A percentile compares a stretch with the other conserved stretches of the same genome.
These are phyloP conservation scores for Dactylonectria macrodidyma DNA, from an alignment of 2,329 filamentous ascomycete species.

Conservation along the genomic window DNA sequence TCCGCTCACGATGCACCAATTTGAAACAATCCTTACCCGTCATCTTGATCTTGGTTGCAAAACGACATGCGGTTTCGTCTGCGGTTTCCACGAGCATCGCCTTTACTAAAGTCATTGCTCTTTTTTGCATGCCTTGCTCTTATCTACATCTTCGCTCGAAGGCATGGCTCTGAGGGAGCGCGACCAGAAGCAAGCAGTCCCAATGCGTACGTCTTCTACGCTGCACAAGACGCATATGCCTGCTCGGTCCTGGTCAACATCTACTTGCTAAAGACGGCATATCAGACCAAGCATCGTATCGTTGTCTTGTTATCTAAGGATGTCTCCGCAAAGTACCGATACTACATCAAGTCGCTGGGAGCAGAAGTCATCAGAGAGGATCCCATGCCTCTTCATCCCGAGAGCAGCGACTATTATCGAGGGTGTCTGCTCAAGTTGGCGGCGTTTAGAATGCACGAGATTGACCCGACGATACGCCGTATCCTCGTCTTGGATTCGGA, in stretches of 20 bases:
- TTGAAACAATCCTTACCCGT: not conserved
- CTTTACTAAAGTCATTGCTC: conserved; percentile 1
- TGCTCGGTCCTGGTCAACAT: conserved; percentile 38
- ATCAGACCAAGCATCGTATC: conserved; percentile 29
- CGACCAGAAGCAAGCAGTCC: conserved; percentile 8
- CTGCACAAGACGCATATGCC: conserved; percentile 35
- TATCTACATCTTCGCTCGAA: not conserved
- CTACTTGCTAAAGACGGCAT: conserved; percentile 23
- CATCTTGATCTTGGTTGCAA: not conserved
- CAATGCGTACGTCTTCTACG: conserved; percentile 41
- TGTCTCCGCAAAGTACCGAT: conserved; percentile 30
- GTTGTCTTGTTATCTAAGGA: conserved; percentile 30
- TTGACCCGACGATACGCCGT: conserved; percentile 25
- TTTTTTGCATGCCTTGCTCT: not conserved
- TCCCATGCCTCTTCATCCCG: conserved; percentile 28
- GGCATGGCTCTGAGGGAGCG: not conserved
- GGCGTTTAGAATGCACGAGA: conserved; percentile 36
- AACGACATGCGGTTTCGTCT: conserved; percentile 11
- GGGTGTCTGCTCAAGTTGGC: conserved; percentile 37
- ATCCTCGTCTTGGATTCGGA: conserved; percentile 36
- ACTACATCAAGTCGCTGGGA: conserved; percentile 21
- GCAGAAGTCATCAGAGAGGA: conserved; percentile 30
- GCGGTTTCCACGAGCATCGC: not conserved
- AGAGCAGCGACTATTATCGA: conserved; percentile 22
- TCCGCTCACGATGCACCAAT: not conserved